Evolutionary conservation across 1,284 basidiomycete genomes (phyloP), one percentile per base, ranked within the genome.

Genomic region (Fistulinella staudtii): DNA sequence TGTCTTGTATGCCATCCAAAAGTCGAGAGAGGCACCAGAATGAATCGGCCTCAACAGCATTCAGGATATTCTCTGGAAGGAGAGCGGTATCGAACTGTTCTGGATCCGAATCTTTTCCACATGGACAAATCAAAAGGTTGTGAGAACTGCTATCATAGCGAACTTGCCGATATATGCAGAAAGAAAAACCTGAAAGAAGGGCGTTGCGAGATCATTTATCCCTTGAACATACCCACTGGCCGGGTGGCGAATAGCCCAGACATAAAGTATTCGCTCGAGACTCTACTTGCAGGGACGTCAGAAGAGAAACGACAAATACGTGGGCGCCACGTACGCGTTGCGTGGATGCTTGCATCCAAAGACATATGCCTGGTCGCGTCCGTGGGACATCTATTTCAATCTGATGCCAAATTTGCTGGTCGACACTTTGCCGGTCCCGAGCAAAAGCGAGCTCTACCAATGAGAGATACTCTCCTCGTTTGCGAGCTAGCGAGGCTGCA

Each of bases 401-500:
- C 65, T 97, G 93, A 68, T 97, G 93, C 94, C 94, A 97, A 62
- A 97, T 93, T 68, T 89, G 87, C 59, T 93, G 90, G 66, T 97
- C 93, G 15, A 93, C 74, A 0, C 85, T 81, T 39, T 85, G 82
- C 20, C 80, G 77, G 45, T 90, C 93, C 37, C 87, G 78, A 9
- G 87, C 82, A 62, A 99, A 98, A n/a, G 95, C 88, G 15, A 94
- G 75, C 54, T 92, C 82, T 4, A 96, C 94, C 43, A 96, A 78
- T 18, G 88, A 87, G 10, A 79, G 77, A 61, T 99, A 99, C 66
- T 99, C 95, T 53, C 85, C 82, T 38, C 95, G 82, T 71, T 99
- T 99, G 33, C 94, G 79, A 25, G 82, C 75, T 13, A 99, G 75
- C 0, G 89, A 90, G 0, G 81, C 70, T 14, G 82, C 63, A 9